phyloP scores from a whole-genome alignment of 768 basidiomycete genomes.

The Rubroboletus pulcherrimus region DNA sequence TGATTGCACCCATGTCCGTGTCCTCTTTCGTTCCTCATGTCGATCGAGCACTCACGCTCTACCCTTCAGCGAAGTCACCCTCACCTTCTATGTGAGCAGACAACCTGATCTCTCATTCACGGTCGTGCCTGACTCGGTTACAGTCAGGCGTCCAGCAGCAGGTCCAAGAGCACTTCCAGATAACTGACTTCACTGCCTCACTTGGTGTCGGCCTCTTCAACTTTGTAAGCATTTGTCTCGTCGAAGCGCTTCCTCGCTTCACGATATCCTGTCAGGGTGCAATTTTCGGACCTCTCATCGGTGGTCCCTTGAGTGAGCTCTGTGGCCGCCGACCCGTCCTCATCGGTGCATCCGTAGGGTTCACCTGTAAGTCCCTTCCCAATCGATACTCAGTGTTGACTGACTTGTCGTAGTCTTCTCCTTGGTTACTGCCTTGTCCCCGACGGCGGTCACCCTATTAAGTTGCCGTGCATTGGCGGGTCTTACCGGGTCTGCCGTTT shows the following conservation, averaged over 20 bases:
- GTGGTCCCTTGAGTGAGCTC: constrained; percentile 22
- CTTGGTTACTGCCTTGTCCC: constrained; percentile 19
- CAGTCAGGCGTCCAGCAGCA: constrained; percentile 28
- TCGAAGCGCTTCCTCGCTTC: neutral
- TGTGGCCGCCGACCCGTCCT: constrained; percentile 23
- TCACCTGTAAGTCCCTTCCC: constrained; percentile 8
- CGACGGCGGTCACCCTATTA: constrained; percentile 14
- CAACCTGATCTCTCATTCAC: neutral
- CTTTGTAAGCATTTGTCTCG: constrained; percentile 6
- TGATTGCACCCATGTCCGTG: constrained; percentile 26
- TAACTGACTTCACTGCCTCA: constrained; percentile 12
- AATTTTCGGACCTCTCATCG: constrained; percentile 21
- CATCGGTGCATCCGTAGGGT: constrained; percentile 19
- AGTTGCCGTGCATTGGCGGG: constrained; percentile 21
- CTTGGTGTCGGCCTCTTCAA: constrained; percentile 23
- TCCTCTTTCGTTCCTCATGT: neutral
- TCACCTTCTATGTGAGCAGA: constrained; percentile 25
- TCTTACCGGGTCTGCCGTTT: constrained; percentile 19
- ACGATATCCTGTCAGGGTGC: constrained; percentile 11
- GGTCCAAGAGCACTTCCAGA: constrained; percentile 22
- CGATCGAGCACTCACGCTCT: constrained; percentile 2
- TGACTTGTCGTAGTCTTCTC: constrained; percentile 17
- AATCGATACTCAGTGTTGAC: neutral
- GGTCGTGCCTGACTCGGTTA: neutral
- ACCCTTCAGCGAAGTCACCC: constrained; percentile 17